Conservation (phyloP, 768 basidiomycete species). For the Naganishia vishniacii region DNA sequence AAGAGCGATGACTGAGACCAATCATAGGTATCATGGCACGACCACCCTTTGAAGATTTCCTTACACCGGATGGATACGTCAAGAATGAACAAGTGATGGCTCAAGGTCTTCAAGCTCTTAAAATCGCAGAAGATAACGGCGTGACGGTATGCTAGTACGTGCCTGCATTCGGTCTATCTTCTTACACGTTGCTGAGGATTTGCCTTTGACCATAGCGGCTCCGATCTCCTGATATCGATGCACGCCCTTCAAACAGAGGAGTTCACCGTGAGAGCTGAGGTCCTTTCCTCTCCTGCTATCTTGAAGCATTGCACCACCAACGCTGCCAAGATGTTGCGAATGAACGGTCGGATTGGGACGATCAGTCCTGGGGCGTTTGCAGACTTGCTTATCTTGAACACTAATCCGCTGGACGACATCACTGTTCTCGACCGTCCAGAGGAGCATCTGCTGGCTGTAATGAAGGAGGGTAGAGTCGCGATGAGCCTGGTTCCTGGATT, state of each 20-base stretch:
- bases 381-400: conserved; percentile 51
- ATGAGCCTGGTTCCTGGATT: conserved; percentile 32
- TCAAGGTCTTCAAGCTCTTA: conserved; percentile 48
- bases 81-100: conserved; percentile 53
- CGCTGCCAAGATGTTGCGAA: conserved; percentile 50
- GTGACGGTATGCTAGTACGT: conserved; percentile 47
- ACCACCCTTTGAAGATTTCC: conserved; percentile 52
- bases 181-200: background rate
- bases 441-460: conserved; percentile 48
- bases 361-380: conserved; percentile 50
- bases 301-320: conserved; percentile 53
- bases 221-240: conserved; percentile 56
- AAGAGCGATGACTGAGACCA: background rate
- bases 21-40: conserved; percentile 49
- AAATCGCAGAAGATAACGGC: conserved; percentile 51
- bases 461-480: conserved; percentile 46
- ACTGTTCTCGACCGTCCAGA: conserved; percentile 52
- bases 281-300: conserved; percentile 48
- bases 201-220: conserved; percentile 34
- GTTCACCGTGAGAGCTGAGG: conserved; percentile 50
- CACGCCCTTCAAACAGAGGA: conserved; percentile 61
- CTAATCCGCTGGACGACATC: conserved; percentile 52
- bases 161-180: background rate
- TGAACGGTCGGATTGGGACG: conserved; percentile 48
- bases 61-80: conserved; percentile 48